Evolutionary conservation across 768 basidiomycete species (phyloP).

Genomic region (Wakefieldia striispora): DNA sequence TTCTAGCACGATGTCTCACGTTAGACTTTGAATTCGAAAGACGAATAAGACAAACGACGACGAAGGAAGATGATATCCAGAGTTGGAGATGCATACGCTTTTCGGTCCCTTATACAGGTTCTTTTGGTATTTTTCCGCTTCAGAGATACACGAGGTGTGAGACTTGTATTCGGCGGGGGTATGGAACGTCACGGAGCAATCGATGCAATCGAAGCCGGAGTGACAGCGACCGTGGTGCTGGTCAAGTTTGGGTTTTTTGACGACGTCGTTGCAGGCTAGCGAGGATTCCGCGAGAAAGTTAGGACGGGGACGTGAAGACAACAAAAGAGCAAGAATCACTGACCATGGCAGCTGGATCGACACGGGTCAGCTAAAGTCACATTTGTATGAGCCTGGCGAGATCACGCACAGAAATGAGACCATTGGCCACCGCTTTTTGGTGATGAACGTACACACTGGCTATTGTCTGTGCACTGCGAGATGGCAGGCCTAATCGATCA

Average conservation of each 20-base stretch:
- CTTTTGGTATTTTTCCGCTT: slow-evolving; percentile 94
- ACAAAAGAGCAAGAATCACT: slow-evolving; percentile 16
- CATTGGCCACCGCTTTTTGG: slow-evolving; percentile 36
- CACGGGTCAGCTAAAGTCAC: too few species aligned
- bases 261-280: slow-evolving; percentile 76
- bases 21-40: not conserved
- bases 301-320: not conserved
- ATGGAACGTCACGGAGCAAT: slow-evolving; percentile 84
- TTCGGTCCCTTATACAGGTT: slow-evolving; percentile 79
- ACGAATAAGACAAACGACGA: not conserved
- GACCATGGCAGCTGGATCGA: slow-evolving; percentile 65
- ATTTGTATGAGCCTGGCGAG: not conserved
- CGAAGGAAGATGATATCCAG: too few species aligned
- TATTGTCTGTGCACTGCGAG: not conserved
- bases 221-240: slow-evolving; percentile 64
- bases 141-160: slow-evolving; percentile 82
- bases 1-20: not conserved
- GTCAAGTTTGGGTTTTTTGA: slow-evolving; percentile 93
- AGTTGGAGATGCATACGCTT: slow-evolving; percentile 27
- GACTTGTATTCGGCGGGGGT: slow-evolving; percentile 74
- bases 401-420: slow-evolving; percentile 69
- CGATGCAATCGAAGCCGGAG: slow-evolving; percentile 76
- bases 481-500: not conserved
- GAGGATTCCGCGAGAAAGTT: not conserved
- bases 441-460: not conserved